Evolutionary conservation across 1,139 yeast species (phyloP), one percentile per base, ranked within the genome.

Genomic region (Komagataea norvegica): DNA sequence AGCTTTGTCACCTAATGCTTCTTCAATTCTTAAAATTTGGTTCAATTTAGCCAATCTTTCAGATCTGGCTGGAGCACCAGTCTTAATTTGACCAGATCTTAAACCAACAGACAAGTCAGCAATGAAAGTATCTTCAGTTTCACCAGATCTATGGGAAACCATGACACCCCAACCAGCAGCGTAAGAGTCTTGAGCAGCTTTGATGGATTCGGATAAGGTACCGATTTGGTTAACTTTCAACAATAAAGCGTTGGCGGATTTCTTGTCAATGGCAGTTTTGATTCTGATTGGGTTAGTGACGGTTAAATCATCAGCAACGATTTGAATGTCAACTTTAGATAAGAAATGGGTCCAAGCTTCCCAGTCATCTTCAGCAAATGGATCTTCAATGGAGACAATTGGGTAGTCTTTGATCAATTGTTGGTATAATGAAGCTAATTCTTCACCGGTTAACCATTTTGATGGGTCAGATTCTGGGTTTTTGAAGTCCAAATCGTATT

Each of bases 41-140:
- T 84, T 84, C 70, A 82, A 82, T 77, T 89, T 89, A 66, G 96
- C 96, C 69, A 89, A 81, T 80, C 97, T 88, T 77, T 89, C 97
- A 54, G 96, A 86, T 78, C 97, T 87, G 57, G 96, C 95, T 65
- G 96, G 96, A 64, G 97, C 96, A 81, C 97, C 97, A 57, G 96
- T 84, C 88, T 89, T 89, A 70, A 89, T 82, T 78, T 89, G 96
- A 67, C 96, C 96, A 56, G 95, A 63, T 79, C 96, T 85, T 67
- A 89, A 77, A 74, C 96, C 97, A 59, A 89, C 96, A 57, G 88
- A 74, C 65, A 89, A 78, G 71, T 89, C 96, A 63, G 97, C 96
- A 70, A 89, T 88, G 76, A 85, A 81, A 57, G 94, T 82, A 73
- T 89, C 97, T 76, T 89, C 97, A 54, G 96, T 88, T 79, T 89